Evolutionary conservation across 495 filamentous ascomycete species (phyloP).

Genomic region (Talaromyces stipitatus): DNA sequence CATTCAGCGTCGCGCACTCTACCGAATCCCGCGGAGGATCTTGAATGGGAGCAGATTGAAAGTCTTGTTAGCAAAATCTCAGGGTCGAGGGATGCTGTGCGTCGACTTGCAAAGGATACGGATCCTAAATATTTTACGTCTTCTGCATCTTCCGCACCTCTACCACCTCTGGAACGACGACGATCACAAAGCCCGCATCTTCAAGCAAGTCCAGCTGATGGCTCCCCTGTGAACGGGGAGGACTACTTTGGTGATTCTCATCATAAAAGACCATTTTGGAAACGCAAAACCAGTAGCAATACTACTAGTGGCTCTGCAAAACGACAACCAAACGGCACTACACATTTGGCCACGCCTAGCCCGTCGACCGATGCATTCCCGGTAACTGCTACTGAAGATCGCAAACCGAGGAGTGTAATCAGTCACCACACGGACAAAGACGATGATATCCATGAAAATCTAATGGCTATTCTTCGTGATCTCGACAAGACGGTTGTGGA

Average conservation of each 20-base stretch:
- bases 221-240: constrained; percentile 12
- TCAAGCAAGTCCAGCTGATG: constrained; percentile 15
- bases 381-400: constrained; percentile 34
- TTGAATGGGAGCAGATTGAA: constrained; percentile 81
- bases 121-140: constrained; percentile 51
- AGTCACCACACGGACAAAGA: constrained; percentile 42
- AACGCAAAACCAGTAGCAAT: constrained; percentile 63
- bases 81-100: constrained; percentile 82
- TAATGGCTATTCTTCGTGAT: constrained; percentile 71
- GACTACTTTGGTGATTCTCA: constrained; percentile 34
- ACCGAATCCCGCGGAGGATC: constrained; percentile 51
- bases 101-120: constrained; percentile 74
- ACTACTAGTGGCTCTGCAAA: constrained; percentile 38
- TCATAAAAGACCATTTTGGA: constrained; percentile 68
- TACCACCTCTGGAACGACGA: constrained; percentile 16
- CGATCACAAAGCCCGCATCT: constrained; percentile 30
- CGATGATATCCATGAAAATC: constrained; percentile 62
- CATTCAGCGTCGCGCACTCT: constrained; percentile 10
- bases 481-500: constrained; percentile 74
- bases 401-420: constrained; percentile 28
- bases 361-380: constrained; percentile 30
- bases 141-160: constrained; percentile 10
- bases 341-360: constrained; percentile 18
- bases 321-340: constrained; percentile 12
- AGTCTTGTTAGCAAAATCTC: constrained; percentile 71